phyloP scores from a whole-genome alignment of 768 basidiomycete species.

The Boletellus ananiceps region DNA sequence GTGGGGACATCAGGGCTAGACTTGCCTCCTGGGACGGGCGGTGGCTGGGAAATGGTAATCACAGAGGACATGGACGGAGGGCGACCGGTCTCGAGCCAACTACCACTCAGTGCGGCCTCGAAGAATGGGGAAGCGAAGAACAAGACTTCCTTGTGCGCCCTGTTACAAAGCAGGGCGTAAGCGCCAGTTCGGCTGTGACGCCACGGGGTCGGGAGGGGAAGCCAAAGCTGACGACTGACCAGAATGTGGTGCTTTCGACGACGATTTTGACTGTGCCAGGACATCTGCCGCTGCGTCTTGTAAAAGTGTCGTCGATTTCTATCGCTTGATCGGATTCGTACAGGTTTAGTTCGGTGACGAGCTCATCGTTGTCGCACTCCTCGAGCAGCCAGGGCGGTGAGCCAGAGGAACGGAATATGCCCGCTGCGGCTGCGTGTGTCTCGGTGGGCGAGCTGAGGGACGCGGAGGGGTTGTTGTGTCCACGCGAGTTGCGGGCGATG shows the following conservation, averaged over 20 bases:
- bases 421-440: constrained; percentile 82
- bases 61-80: constrained; percentile 77
- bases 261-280: constrained; percentile 90
- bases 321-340: constrained; percentile 68
- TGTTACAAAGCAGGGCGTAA: constrained; percentile 27
- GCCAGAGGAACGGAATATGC: constrained; percentile 76
- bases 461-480: constrained; percentile 70
- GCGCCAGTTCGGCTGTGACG: constrained; percentile 3
- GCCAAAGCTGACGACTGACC: constrained; percentile 46
- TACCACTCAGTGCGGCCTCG: constrained; percentile 83
- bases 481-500: constrained; percentile 81
- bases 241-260: constrained; percentile 86
- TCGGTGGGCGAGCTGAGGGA: constrained; percentile 82
- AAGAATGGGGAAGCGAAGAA: constrained; percentile 96
- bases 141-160: constrained; percentile 89
- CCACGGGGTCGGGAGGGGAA: neutral
- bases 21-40: constrained; percentile 50
- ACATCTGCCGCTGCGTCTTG: constrained; percentile 50
- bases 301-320: constrained; percentile 79
- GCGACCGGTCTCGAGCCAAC: constrained; percentile 87
- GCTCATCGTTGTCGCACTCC: constrained; percentile 66
- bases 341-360: constrained; percentile 62
- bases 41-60: constrained; percentile 79
- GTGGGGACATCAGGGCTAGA: constrained; percentile 39
- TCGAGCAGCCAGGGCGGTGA: constrained; percentile 79